Conservation (phyloP, 495 filamentous ascomycete genomes). For the Aspergillus heteromorphus region DNA sequence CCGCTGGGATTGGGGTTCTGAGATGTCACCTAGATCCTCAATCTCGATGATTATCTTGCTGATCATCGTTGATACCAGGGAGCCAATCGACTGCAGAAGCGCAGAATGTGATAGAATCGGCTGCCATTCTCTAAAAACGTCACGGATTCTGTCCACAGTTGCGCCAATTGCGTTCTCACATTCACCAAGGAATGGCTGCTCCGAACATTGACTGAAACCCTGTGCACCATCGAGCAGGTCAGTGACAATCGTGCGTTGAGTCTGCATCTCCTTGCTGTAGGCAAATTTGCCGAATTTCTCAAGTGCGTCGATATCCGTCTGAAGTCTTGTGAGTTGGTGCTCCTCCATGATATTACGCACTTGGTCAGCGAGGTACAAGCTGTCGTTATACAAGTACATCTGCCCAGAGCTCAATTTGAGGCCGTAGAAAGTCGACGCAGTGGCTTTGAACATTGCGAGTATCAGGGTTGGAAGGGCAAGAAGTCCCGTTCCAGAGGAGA, state of each 20-base stretch:
- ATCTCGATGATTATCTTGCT: constrained; percentile 77
- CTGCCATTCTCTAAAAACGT: constrained; percentile 70
- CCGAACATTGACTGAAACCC: constrained; percentile 58
- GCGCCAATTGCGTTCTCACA: constrained; percentile 66
- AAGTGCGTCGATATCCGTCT: constrained; percentile 65
- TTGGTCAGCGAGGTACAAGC: constrained; percentile 66
- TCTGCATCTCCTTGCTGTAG: constrained; percentile 82
- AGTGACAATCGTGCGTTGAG: constrained; percentile 73
- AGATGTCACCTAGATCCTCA: constrained; percentile 80
- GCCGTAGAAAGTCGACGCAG: constrained; percentile 74
- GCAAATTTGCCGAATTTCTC: constrained; percentile 75
- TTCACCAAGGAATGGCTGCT: constrained; percentile 56
- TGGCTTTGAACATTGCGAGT: constrained; percentile 86
- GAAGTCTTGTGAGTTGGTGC: constrained; percentile 50
- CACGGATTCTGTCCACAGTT: constrained; percentile 61
- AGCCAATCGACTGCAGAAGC: constrained; percentile 78
- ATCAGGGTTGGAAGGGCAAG: constrained; percentile 77
- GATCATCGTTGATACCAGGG: constrained; percentile 73
- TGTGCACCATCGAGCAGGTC: constrained; percentile 78
- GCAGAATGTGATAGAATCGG: constrained; percentile 75
- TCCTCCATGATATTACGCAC: constrained; percentile 55
- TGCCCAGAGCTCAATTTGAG: constrained; percentile 59
- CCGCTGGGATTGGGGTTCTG: constrained; percentile 77
- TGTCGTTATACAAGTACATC: constrained; percentile 95
- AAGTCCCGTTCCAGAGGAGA: constrained; percentile 67